phyloP scores from a whole-genome alignment of 129 eudicot genomes.

The Lactuca sativa region DNA sequence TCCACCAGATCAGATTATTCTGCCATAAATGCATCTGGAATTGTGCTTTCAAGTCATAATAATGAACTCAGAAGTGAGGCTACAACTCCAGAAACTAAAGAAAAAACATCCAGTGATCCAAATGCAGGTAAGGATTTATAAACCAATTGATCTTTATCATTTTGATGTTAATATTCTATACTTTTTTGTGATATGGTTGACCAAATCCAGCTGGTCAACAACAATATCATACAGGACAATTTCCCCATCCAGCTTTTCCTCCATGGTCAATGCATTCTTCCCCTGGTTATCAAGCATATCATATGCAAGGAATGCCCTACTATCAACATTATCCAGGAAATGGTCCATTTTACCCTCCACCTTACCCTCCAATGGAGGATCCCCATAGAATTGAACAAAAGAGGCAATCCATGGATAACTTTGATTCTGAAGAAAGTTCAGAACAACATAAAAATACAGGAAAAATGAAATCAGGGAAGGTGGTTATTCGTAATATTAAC shows the following conservation, averaged over 20 bases:
- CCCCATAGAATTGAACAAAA: slow-evolving; percentile 46
- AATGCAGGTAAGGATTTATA: slow-evolving; percentile 39
- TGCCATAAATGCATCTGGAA: slow-evolving; percentile 57
- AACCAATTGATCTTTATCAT: neutral
- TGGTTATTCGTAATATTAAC: slow-evolving; percentile 78
- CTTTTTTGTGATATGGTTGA: neutral
- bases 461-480: slow-evolving; percentile 60
- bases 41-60: slow-evolving; percentile 46
- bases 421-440: slow-evolving; percentile 41
- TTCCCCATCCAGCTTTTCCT: slow-evolving; percentile 62
- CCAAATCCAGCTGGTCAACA: slow-evolving; percentile 44
- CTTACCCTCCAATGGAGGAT: slow-evolving; percentile 55
- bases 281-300: slow-evolving; percentile 68
- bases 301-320: slow-evolving; percentile 70
- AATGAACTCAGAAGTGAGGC: slow-evolving; percentile 46
- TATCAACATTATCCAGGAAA: slow-evolving; percentile 66
- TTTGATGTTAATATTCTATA: no score
- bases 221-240: slow-evolving; percentile 58
- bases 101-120: slow-evolving; percentile 32
- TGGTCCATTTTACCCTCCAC: slow-evolving; percentile 58
- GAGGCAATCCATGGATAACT: slow-evolving; percentile 51
- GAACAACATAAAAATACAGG: slow-evolving; percentile 41
- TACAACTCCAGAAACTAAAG: slow-evolving; percentile 52
- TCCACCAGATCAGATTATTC: slow-evolving; percentile 43
- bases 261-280: slow-evolving; percentile 79